These are phyloP conservation scores for Chaetomium olivaceum DNA, from an alignment of 2,329 filamentous ascomycete genomes.

Conservation along the genomic window DNA sequence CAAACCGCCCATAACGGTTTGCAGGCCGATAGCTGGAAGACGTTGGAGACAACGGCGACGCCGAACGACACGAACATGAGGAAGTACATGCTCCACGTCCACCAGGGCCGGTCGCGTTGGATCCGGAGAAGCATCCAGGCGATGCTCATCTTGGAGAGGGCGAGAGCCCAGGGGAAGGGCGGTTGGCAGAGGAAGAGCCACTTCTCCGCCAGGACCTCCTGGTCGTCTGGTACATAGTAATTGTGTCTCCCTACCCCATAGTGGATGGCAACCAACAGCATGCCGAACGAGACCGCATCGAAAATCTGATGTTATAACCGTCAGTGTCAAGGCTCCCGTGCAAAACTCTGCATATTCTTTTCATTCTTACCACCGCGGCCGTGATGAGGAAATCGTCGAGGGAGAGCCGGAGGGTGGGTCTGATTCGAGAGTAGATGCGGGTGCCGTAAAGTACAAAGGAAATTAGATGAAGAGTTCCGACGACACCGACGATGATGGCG, in stretches of 20 bases:
- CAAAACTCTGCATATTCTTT: background rate
- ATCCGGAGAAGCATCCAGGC: constrained; percentile 27
- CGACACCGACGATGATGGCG: constrained; percentile 16
- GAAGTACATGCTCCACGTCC: constrained; percentile 20
- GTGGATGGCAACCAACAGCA: constrained; percentile 19
- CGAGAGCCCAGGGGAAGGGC: constrained; percentile 25
- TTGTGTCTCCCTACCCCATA: constrained; percentile 28
- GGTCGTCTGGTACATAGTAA: constrained; percentile 14
- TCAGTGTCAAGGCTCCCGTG: background rate
- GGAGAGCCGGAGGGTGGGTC: constrained; percentile 18
- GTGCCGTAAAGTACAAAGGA: constrained; percentile 17
- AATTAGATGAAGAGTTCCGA: constrained; percentile 19
- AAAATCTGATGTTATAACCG: constrained; percentile 12
- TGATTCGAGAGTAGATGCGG: constrained; percentile 23
- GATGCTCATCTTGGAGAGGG: constrained; percentile 29
- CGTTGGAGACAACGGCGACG: constrained; percentile 24
- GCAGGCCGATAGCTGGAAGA: constrained; percentile 25
- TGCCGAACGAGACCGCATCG: constrained; percentile 16
- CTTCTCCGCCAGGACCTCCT: constrained; percentile 24
- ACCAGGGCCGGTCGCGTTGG: constrained; percentile 20
- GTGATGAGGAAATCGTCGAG: constrained; percentile 26
- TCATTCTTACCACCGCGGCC: constrained; percentile 22
- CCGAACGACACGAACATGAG: constrained; percentile 20
- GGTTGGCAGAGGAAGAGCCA: constrained; percentile 28
- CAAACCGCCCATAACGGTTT: constrained; percentile 23